These are phyloP conservation scores for Aspergillus hiratsukae DNA, from an alignment of 2,329 filamentous ascomycete genomes.

Conservation along the genomic window DNA sequence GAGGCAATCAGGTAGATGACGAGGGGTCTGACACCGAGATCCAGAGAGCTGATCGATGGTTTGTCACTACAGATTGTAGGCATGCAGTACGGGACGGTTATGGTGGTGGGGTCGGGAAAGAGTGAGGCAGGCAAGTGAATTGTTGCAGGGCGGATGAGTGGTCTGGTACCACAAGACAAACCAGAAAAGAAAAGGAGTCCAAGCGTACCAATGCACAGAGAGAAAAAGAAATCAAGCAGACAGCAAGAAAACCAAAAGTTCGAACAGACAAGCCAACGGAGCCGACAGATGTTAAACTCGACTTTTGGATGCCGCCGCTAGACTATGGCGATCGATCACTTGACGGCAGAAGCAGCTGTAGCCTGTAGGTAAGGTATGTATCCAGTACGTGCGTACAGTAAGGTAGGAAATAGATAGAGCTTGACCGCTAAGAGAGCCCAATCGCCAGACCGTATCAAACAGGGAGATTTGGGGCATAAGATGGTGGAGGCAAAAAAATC, in stretches of 20 bases:
- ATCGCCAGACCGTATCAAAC: background rate
- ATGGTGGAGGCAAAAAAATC: background rate
- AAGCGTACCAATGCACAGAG: conserved; percentile 18
- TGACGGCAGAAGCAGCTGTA: background rate
- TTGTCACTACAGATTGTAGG: background rate
- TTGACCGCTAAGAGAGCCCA: background rate
- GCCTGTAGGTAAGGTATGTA: background rate
- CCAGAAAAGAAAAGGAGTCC: background rate
- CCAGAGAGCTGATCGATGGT: background rate
- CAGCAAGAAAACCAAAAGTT: background rate
- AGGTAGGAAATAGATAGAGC: background rate
- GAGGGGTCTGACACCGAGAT: background rate
- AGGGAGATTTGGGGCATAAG: background rate
- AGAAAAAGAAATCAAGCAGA: background rate
- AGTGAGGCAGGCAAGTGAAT: background rate
- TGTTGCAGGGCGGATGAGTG: conserved; percentile 1
- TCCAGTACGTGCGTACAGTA: background rate
- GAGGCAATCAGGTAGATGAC: background rate
- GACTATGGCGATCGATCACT: background rate
- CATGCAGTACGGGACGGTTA: background rate
- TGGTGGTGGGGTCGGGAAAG: background rate
- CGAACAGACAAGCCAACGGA: background rate
- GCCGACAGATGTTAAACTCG: background rate
- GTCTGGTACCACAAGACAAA: conserved; percentile 3
- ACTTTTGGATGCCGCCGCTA: background rate